phyloP scores from a whole-genome alignment of 495 filamentous ascomycete genomes.

The Arthonia radiata region DNA sequence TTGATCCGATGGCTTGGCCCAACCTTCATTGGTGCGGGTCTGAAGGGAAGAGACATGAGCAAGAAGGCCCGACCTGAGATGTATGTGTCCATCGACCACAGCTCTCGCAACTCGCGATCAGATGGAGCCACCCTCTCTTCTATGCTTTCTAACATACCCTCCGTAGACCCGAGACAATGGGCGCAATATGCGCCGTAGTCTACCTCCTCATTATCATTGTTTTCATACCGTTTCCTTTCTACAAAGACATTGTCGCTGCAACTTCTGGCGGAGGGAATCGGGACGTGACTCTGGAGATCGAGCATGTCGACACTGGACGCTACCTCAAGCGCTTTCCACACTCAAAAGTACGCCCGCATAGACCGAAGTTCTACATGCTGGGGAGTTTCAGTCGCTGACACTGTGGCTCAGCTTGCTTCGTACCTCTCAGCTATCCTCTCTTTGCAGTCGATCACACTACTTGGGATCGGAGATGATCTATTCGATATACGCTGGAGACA shows the following conservation, averaged over 20 bases:
- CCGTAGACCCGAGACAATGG: slow-evolving; percentile 78
- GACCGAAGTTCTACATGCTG: slow-evolving; percentile 1
- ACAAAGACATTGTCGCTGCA: slow-evolving; percentile 90
- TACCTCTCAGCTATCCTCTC: slow-evolving; percentile 87
- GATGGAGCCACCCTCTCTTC: slow-evolving; percentile 1
- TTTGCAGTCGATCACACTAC: slow-evolving; percentile 64
- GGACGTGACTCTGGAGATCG: slow-evolving; percentile 44
- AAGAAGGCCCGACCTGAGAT: slow-evolving; percentile 55
- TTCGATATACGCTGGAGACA: slow-evolving; percentile 98
- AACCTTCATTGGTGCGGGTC: slow-evolving; percentile 63
- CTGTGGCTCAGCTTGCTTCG: slow-evolving; percentile 45
- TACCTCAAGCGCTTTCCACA: slow-evolving; percentile 81
- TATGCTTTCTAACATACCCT: slow-evolving; percentile 5
- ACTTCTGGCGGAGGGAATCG: slow-evolving; percentile 84
- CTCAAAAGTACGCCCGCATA: slow-evolving; percentile 51
- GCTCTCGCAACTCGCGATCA: not conserved
- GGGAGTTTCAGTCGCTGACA: slow-evolving; percentile 1
- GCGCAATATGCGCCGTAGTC: slow-evolving; percentile 77
- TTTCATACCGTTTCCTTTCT: slow-evolving; percentile 93
- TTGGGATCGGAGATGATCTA: slow-evolving; percentile 85
- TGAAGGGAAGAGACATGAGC: slow-evolving; percentile 78
- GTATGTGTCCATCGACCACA: slow-evolving; percentile 18
- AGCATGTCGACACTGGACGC: slow-evolving; percentile 49
- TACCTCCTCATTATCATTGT: slow-evolving; percentile 69
- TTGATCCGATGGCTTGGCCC: slow-evolving; percentile 89